Evolutionary conservation across 495 filamentous ascomycete genomes (phyloP), one percentile per base, ranked within the genome.

Genomic region (Chaetomium tenue): DNA sequence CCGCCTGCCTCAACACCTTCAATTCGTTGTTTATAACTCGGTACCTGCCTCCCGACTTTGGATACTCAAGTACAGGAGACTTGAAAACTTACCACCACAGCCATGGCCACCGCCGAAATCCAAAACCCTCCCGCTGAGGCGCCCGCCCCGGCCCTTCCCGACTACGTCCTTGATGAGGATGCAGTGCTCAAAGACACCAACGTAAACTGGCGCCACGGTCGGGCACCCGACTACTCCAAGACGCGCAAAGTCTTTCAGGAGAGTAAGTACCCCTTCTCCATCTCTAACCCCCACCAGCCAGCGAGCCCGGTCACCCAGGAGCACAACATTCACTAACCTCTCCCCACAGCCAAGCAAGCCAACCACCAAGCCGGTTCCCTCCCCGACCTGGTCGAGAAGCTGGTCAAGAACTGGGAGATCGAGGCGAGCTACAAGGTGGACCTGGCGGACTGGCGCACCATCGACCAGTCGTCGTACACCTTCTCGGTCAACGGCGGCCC

Each of bases 341-440:
- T n/a, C 61, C 30, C 56, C 58, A 20, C 67, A 87, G 86, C 82
- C n/a, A 87, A 86, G 67, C 78, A 71, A 9, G 74, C 71, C 63
- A 75, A 71, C 67, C 86, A 88, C 73, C 75, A 74, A 39, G 79
- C 84, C n/a, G 76, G 74, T 28, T 83, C 78, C 64, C 79, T 89
- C 11, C 81, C 82, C 9, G 68, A 78, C 60, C 79, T 89, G 2
- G 84, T 89, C 62, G 81, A 88, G 67, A 88, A 88, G 72, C 83
- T 88, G 0, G 86, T 89, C 70, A 88, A 89, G 72, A 88, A 88
- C 77, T 88, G 87, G 87, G 86, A 88, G 70, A 82, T 88, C 66
- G 87, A 89, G 74, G 86, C 87, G 12, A 86, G 83, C 6, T 87
- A 86, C 82, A 89, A 89, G 70, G 78, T 76, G 9, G 67, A 75